Evolutionary conservation across 345 rosid species (phyloP).

Genomic region (Alliaria petiolata): DNA sequence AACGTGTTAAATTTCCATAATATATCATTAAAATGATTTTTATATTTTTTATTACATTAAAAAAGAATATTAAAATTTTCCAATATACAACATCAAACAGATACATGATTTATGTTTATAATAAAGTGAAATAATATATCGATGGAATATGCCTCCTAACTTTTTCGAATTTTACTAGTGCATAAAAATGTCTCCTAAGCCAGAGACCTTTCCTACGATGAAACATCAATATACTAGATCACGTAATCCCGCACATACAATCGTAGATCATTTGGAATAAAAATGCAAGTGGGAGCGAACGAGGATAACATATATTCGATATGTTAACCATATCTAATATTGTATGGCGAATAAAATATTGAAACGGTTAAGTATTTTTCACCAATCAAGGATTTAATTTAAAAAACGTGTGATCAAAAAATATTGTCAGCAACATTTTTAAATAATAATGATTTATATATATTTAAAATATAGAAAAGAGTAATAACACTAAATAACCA

Average conservation of each 20-base stretch:
- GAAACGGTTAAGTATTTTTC: neutral
- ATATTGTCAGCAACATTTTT: too few relatives aligned
- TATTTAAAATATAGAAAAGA: neutral
- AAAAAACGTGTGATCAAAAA: too few relatives aligned
- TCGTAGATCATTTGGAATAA: constrained; percentile 1
- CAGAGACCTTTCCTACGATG: neutral
- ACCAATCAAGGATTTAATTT: neutral
- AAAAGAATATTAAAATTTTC: too few relatives aligned
- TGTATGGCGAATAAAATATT: neutral
- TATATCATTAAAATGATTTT: too few relatives aligned
- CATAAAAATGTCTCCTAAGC: neutral
- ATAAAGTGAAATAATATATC: too few relatives aligned
- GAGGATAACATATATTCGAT: constrained; percentile 20
- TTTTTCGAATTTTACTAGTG: neutral
- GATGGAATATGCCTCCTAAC: neutral
- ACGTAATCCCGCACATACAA: constrained; percentile 3
- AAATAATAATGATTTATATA: too few relatives aligned
- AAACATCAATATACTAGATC: constrained; percentile 1
- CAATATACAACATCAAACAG: too few relatives aligned
- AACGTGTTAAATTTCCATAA: too few relatives aligned
- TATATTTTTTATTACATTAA: too few relatives aligned
- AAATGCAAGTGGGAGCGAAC: constrained; percentile 20
- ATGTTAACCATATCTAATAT: neutral
- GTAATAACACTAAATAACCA: neutral
- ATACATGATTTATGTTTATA: too few relatives aligned